Base-by-base conservation (phyloP, 441 rosid genomes). In the Manihot esculenta region DNA sequence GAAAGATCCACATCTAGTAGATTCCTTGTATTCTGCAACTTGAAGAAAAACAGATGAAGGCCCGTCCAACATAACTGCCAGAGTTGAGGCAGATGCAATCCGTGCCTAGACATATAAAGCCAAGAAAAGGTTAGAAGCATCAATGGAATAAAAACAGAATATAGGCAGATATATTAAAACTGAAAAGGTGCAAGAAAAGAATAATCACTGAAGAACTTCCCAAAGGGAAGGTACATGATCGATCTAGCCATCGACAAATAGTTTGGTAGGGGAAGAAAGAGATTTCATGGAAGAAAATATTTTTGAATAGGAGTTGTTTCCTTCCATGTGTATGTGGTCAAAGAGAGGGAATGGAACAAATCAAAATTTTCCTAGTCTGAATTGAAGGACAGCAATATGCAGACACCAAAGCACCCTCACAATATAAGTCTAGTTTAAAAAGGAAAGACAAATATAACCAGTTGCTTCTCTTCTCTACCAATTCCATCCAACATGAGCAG, bases 11-110 rank as follows among this genome's bases (percentile, higher is more conserved):
- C 75, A 81, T 80, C 83, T 89, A 33, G 80, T 77, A 51, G 89
- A 81, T 78, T 93, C 96, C 78, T 85, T 93, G 81, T 86, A 91
- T 80, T 93, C 98, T 55, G 94, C 98, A 50, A 93, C 93, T 79
- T 92, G 99, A 77, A 94, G 80, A 79, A 90, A 88, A 74, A 90
- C 83, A 69, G 92, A 82, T 76, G 97, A 86, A 73, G 92, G 89
- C 72, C 95, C 96, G 78, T 88, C 93, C 81, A 91, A 79, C 97
- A 94, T 89, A 77, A 79, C 88, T 44, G 79, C 89, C 70, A 94
- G 82, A 79, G 91, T 80, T 73, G 97, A 83, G 51, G 95, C 93
- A 77, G 95, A 84, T 58, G 93, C 87, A 47, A 92, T 83, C 83
- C 97, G 81, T 76, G 81, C 97, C 97, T 94, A 77, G 69, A 71